Conservation (phyloP, 345 rosid genomes). For the Sisymbrium altissimum region DNA sequence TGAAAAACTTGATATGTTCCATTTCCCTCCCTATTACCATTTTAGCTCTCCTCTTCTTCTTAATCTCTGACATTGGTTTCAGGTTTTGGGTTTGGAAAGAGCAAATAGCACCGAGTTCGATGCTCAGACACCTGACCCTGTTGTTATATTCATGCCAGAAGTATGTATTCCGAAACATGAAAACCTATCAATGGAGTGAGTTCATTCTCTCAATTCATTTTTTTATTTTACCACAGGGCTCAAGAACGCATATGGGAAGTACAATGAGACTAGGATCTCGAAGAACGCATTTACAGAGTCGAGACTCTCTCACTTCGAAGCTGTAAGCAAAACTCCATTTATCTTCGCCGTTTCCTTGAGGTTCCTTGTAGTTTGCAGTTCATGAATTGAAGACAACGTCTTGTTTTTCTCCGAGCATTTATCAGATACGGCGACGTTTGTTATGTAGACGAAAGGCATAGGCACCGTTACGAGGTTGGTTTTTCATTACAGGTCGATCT, state of each 20-base stretch:
- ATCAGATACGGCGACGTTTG: slow-evolving; percentile 61
- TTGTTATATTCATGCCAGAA: slow-evolving; percentile 96
- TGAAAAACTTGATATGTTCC: background rate
- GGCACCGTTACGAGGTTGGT: slow-evolving; percentile 94
- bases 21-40: background rate
- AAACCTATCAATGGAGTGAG: background rate
- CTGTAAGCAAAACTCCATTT: slow-evolving; percentile 44
- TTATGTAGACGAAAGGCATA: slow-evolving; percentile 77
- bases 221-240: slow-evolving; percentile 55
- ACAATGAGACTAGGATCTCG: slow-evolving; percentile 98
- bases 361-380: slow-evolving; percentile 1
- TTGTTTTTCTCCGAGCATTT: slow-evolving; percentile 11
- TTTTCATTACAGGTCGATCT: background rate
- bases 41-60: background rate
- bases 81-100: slow-evolving; percentile 76
- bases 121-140: slow-evolving; percentile 66
- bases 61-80: slow-evolving; percentile 24
- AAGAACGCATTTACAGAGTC: slow-evolving; percentile 62
- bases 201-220: slow-evolving; percentile 1
- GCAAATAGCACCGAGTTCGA: slow-evolving; percentile 93
- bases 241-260: slow-evolving; percentile 98
- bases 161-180: slow-evolving; percentile 37
- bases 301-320: slow-evolving; percentile 76
- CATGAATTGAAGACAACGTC: background rate
- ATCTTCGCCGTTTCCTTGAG: background rate